These are phyloP conservation scores for Elaeis guineensis DNA, from an alignment of 176 grass and related monocot genomes.

Conservation along the genomic window DNA sequence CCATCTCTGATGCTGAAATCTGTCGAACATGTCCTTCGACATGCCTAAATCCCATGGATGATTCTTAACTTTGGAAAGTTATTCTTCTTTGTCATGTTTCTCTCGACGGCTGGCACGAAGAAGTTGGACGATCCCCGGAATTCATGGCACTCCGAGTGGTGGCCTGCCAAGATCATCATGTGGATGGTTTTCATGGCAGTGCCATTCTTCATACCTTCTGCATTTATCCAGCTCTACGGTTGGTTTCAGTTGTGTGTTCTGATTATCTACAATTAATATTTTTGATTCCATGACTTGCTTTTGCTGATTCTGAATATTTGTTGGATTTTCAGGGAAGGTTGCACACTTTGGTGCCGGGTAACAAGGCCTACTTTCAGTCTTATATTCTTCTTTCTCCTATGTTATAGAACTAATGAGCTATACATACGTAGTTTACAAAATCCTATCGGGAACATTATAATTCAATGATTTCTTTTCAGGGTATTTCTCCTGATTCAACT, in stretches of 20 bases:
- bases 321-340: constrained; percentile 50
- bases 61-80: constrained; percentile 28
- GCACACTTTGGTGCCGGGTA: constrained; percentile 97
- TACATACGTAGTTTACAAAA: no score
- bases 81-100: constrained; percentile 97
- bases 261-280: no score
- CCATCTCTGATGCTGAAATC: no score
- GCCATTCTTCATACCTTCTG: constrained; percentile 73
- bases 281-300: neutral
- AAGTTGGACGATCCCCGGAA: constrained; percentile 66
- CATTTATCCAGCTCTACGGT: constrained; percentile 87
- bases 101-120: constrained; percentile 51
- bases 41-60: neutral
- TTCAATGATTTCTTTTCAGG: constrained; percentile 16
- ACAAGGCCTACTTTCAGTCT: constrained; percentile 5
- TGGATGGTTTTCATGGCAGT: constrained; percentile 70
- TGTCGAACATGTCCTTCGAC: no score
- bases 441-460: no score
- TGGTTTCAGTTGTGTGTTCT: constrained; percentile 9
- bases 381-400: neutral
- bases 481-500: constrained; percentile 88
- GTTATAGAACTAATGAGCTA: neutral
- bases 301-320: neutral
- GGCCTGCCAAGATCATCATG: constrained; percentile 70
- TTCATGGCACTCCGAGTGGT: constrained; percentile 98